Base-by-base conservation (phyloP, 1,284 basidiomycete genomes). In the Naganishia cerealis region DNA sequence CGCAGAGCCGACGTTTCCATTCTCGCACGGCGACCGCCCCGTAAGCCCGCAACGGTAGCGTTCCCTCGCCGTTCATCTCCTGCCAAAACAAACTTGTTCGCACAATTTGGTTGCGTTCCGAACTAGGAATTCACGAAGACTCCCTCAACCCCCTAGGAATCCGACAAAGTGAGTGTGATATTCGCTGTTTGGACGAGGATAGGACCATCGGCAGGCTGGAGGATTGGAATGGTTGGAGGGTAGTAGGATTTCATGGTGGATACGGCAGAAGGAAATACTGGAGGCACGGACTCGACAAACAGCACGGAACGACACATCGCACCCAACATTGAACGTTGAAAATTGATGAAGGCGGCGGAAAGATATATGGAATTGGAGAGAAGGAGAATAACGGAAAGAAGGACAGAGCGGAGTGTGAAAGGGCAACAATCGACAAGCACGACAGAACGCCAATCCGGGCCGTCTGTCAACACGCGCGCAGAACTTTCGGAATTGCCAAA, bases 101-200 rank as follows among this genome's bases (percentile, higher is more conserved):
- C n/a, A 3, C 21, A 24, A 21, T 24, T 50, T 9, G 18, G 24
- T 9, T 13, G 46, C 46, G 46, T 21, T 39, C 26, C 26, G 21
- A 33, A 3, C 38, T 38, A 54, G 50, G 61, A 54, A 52, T 38
- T 63, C 61, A 42, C 39, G 61, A 63, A 63, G 61, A 63, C 61
- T 54, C 61, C 61, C 61, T 63, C 61, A 63, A 53, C 55, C 55
- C 59, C 61, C 40, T 38, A 63, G 61, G 61, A 63, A 63, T 63
- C 61, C 61, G 61, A 63, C 50, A 63, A 63, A 63, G 61, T 63
- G 61, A 63, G 61, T 63, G 26, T 50, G 9, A 6, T 15, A n/a
- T 46, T 21, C 24, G 46, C 18, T 50, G 46, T 24, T 7, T 9
- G 5, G n/a, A 24, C 24, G 46, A 24, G 4, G 46, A 5, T 8